These are phyloP conservation scores for Yarrowia bubula DNA, from an alignment of 805 yeast genomes.

Conservation along the genomic window DNA sequence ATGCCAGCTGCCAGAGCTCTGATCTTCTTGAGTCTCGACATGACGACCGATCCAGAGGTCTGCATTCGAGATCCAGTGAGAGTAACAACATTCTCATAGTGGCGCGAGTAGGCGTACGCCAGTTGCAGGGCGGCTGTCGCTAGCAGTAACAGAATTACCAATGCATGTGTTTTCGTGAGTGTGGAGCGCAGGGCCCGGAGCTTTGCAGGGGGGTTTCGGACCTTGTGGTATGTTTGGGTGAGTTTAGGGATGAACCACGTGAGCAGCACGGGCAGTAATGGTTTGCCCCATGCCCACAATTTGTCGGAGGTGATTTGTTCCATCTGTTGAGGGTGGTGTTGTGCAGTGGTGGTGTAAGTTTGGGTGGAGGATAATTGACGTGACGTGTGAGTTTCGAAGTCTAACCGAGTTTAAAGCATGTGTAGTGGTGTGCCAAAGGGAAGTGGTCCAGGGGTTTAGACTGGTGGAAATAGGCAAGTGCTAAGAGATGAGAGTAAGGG, in stretches of 20 bases:
- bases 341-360: not conserved
- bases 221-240: slow-evolving; percentile 2
- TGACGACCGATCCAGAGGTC: slow-evolving; percentile 31
- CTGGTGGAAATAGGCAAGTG: too few relatives aligned
- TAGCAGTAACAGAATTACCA: slow-evolving; percentile 12
- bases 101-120: slow-evolving; percentile 13
- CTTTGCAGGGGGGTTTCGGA: slow-evolving; percentile 26
- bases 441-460: too few relatives aligned
- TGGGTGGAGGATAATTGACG: slow-evolving; percentile 24
- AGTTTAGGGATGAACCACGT: slow-evolving; percentile 19
- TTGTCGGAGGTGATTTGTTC: slow-evolving; percentile 21
- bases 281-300: slow-evolving; percentile 23
- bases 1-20: slow-evolving; percentile 10
- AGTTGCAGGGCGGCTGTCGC: slow-evolving; percentile 15
- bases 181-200: slow-evolving; percentile 16
- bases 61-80: slow-evolving; percentile 30
- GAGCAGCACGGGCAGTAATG: slow-evolving; percentile 19
- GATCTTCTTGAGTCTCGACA: slow-evolving; percentile 25
- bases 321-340: not conserved
- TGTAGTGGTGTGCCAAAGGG: too few relatives aligned
- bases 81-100: slow-evolving; percentile 29
- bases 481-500: too few relatives aligned
- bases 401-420: slow-evolving; percentile 19
- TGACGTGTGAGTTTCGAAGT: slow-evolving; percentile 25
- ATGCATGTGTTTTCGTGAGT: slow-evolving; percentile 22